phyloP scores from a whole-genome alignment of 495 filamentous ascomycete species.

The Cercophora scortea region DNA sequence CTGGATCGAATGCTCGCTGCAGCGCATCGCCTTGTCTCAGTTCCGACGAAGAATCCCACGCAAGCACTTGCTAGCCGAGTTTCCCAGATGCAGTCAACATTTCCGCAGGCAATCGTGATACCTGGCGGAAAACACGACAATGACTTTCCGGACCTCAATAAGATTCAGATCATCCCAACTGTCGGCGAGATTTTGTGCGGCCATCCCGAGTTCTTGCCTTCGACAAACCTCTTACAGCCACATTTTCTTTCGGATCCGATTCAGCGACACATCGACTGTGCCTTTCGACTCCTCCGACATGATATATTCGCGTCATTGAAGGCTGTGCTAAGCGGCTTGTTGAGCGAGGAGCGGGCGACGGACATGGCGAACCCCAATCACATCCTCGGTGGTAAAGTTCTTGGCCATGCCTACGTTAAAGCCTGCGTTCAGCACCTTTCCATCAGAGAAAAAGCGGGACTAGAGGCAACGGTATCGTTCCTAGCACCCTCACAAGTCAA shows the following conservation, averaged over 20 bases:
- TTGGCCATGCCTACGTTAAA: neutral
- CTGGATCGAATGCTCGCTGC: too few species aligned
- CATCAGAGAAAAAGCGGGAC: neutral
- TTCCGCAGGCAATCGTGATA: neutral
- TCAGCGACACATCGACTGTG: neutral
- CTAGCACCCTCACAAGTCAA: neutral
- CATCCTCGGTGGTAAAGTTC: neutral
- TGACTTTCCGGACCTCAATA: conserved; percentile 1
- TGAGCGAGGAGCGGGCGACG: neutral
- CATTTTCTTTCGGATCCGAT: neutral
- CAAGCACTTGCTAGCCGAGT: too few species aligned
- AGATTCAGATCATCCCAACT: neutral
- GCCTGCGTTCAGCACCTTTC: neutral
- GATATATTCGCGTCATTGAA: neutral
- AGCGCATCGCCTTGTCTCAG: too few species aligned
- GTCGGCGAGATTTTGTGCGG: neutral
- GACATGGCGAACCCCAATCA: neutral
- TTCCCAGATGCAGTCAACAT: conserved; percentile 1
- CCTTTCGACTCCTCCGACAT: neutral
- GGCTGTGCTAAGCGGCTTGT: neutral
- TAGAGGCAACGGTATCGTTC: neutral
- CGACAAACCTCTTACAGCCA: neutral
- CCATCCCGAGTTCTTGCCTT: neutral
- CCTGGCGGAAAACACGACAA: conserved; percentile 9
- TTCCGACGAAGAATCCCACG: too few species aligned